These are phyloP conservation scores for Coprinellus aureogranulatus DNA, from an alignment of 768 basidiomycete genomes.

Conservation along the genomic window DNA sequence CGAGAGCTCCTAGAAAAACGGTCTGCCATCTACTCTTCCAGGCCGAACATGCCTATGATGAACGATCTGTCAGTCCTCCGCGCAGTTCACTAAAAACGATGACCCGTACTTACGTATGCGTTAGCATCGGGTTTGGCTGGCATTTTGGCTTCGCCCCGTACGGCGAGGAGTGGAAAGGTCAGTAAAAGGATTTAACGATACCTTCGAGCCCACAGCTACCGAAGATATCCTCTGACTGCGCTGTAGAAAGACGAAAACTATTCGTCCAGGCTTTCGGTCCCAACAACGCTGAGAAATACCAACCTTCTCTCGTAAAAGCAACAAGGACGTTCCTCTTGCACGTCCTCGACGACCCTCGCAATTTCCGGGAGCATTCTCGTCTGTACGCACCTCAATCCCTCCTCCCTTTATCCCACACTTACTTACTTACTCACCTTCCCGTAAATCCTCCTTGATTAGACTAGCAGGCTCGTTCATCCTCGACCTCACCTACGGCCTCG, in stretches of 20 bases:
- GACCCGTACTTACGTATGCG: background rate
- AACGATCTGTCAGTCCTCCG: background rate
- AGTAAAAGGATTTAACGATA: background rate
- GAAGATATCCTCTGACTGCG: background rate
- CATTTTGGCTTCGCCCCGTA: slow-evolving; percentile 34
- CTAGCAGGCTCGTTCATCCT: slow-evolving; percentile 4
- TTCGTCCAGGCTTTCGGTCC: background rate
- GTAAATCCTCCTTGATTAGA: no score
- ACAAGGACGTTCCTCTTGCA: background rate
- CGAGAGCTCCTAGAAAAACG: slow-evolving; percentile 13
- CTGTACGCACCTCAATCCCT: background rate
- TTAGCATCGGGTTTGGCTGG: slow-evolving; percentile 49
- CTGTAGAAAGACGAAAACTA: background rate
- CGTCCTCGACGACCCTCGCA: background rate
- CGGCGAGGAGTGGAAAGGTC: slow-evolving; percentile 22
- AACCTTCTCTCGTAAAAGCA: background rate
- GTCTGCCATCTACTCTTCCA: slow-evolving; percentile 10
- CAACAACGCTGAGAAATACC: background rate
- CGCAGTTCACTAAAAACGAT: no score
- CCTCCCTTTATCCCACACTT: no score
- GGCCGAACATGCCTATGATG: slow-evolving; percentile 1
- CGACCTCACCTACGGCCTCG: slow-evolving; percentile 8
- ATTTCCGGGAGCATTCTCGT: background rate
- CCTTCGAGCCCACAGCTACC: no score
- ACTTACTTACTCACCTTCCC: no score